Percentiles rank a stretch among this genome's conserved stretches.
Conservation (phyloP, 2,329 filamentous ascomycete genomes). For the Cercospora zeina region DNA sequence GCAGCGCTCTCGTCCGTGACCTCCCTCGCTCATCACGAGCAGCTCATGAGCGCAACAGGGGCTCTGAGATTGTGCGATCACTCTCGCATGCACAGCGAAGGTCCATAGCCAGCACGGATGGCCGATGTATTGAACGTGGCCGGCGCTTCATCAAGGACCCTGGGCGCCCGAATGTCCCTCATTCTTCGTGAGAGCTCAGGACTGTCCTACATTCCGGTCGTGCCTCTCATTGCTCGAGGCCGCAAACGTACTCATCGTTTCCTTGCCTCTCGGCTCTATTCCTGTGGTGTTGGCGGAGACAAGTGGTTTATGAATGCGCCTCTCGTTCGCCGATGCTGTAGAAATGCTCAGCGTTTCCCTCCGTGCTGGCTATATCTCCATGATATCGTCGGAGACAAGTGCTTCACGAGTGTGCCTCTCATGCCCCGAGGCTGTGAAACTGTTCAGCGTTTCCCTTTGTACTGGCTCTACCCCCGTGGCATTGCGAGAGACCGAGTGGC, state of each 20-base stretch:
- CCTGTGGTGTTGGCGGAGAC: too few relatives aligned
- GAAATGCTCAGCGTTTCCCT: too few relatives aligned
- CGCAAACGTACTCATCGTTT: background rate
- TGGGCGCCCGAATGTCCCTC: background rate
- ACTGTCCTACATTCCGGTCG: background rate
- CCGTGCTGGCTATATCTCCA: background rate
- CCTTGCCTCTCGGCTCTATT: background rate
- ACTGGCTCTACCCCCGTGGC: background rate
- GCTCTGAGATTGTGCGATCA: background rate
- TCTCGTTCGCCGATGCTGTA: too few relatives aligned
- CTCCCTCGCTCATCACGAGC: background rate
- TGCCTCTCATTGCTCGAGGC: background rate
- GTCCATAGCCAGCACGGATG: background rate
- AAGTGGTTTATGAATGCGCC: too few relatives aligned
- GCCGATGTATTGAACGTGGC: background rate
- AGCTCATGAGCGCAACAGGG: background rate
- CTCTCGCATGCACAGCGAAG: background rate
- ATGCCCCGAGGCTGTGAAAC: background rate
- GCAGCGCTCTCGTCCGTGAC: background rate
- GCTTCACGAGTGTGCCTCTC: background rate
- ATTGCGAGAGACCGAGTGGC: background rate
- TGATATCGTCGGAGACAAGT: background rate
- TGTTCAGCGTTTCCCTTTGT: background rate
- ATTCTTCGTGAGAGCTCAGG: background rate
- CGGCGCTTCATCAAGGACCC: background rate